phyloP scores from a whole-genome alignment of 768 basidiomycete genomes.

The Hydnomerulius pinastri region DNA sequence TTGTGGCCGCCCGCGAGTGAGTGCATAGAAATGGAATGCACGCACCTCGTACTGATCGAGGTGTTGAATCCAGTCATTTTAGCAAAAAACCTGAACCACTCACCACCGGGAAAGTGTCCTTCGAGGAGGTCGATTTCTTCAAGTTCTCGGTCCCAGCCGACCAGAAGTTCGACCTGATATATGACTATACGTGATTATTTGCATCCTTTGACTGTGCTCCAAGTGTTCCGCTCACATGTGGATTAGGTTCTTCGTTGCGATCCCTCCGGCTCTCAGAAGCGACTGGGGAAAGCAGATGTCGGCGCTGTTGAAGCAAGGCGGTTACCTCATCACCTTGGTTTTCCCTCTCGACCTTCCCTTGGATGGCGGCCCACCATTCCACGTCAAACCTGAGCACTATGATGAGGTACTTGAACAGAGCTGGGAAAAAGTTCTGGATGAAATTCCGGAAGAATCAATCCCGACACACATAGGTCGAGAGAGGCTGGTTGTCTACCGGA shows the following conservation, averaged over 20 bases:
- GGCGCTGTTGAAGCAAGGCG: constrained; percentile 58
- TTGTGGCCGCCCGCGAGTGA: constrained; percentile 23
- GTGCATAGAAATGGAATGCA: neutral
- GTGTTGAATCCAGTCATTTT: constrained; percentile 5
- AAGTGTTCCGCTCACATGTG: neutral
- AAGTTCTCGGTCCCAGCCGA: constrained; percentile 13
- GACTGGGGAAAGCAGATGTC: constrained; percentile 63
- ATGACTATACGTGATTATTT: constrained; percentile 14
- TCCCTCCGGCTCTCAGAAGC: constrained; percentile 52
- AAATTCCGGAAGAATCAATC: constrained; percentile 48
- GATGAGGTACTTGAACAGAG: constrained; percentile 46
- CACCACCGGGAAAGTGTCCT: constrained; percentile 9
- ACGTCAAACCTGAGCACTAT: constrained; percentile 59
- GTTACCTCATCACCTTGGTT: constrained; percentile 59
- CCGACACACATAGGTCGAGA: constrained; percentile 48
- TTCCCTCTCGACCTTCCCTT: constrained; percentile 53
- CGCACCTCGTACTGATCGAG: constrained; percentile 1
- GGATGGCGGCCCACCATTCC: constrained; percentile 63
- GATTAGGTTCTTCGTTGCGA: constrained; percentile 60
- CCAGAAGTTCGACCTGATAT: constrained; percentile 18
- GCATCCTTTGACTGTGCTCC: neutral
- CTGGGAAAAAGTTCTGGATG: constrained; percentile 58
- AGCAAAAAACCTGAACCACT: neutral
- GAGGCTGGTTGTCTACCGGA: constrained; percentile 44
- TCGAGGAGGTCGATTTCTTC: constrained; percentile 23